These are phyloP conservation scores for Picochlorum costavermella DNA, from an alignment of 139 green algal species.

Conservation along the genomic window DNA sequence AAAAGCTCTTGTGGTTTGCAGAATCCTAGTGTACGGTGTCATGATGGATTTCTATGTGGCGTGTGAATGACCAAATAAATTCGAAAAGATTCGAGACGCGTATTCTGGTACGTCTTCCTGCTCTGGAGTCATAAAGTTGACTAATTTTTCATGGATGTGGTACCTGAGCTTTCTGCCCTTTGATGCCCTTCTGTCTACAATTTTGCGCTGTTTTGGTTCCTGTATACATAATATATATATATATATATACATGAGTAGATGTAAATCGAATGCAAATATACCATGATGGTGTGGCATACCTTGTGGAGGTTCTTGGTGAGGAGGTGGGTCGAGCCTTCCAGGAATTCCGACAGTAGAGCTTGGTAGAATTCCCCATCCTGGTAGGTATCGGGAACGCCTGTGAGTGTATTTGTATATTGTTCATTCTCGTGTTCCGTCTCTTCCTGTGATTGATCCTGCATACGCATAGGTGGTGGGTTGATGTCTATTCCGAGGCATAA, in stretches of 20 bases:
- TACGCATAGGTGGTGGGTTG: no score
- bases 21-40: neutral
- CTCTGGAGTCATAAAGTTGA: conserved; percentile 80
- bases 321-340: conserved; percentile 39
- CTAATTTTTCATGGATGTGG: conserved; percentile 81
- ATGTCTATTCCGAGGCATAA: no score
- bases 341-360: conserved; percentile 82
- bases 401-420: no score
- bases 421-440: no score
- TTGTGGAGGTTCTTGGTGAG: neutral
- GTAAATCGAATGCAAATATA: no score
- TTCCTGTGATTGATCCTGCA: no score
- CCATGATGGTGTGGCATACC: neutral
- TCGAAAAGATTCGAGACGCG: conserved; percentile 63
- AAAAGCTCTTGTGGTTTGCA: conserved; percentile 8
- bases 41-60: neutral
- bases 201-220: conserved; percentile 67
- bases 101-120: conserved; percentile 42
- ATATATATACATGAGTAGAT: no score
- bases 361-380: conserved; percentile 91
- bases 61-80: conserved; percentile 62
- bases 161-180: conserved; percentile 89
- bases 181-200: conserved; percentile 73
- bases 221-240: no score
- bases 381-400: conserved; percentile 51